A percentile compares a stretch with the other conserved stretches of the same genome.
Conservation (phyloP, 2,329 filamentous ascomycete genomes). For the Pezicula carpinea region DNA sequence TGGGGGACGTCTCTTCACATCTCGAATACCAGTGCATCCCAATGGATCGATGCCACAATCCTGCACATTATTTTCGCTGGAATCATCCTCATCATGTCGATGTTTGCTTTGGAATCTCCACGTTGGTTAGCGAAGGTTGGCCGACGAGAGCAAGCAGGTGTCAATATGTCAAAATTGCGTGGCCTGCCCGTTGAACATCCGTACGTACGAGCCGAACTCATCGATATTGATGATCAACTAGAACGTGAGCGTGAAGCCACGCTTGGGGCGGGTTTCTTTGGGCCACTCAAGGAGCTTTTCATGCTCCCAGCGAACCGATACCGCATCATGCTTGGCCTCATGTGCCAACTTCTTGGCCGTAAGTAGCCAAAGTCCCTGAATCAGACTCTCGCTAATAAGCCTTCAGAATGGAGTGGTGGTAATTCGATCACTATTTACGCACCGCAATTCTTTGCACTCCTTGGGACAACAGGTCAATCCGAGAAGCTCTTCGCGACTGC, state of each 20-base stretch:
- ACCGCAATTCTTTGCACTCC: slow-evolving; percentile 48
- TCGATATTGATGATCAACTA: slow-evolving; percentile 38
- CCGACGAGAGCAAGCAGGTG: slow-evolving; percentile 41
- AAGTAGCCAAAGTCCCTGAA: not conserved
- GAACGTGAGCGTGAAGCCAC: slow-evolving; percentile 44
- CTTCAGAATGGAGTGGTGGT: slow-evolving; percentile 65
- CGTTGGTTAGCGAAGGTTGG: slow-evolving; percentile 47
- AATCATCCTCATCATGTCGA: slow-evolving; percentile 33
- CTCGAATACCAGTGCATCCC: slow-evolving; percentile 33
- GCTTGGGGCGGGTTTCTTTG: slow-evolving; percentile 37
- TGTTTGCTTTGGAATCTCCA: slow-evolving; percentile 34
- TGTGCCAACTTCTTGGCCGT: slow-evolving; percentile 59
- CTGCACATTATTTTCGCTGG: slow-evolving; percentile 55
- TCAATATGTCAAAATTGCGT: slow-evolving; percentile 38
- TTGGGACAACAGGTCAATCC: slow-evolving; percentile 47
- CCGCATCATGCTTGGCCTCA: slow-evolving; percentile 59
- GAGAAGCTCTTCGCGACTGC: slow-evolving; percentile 53
- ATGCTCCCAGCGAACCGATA: slow-evolving; percentile 60
- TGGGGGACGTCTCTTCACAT: slow-evolving; percentile 29
- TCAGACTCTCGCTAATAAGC: not conserved
- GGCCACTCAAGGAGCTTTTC: slow-evolving; percentile 52
- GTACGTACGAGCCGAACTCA: slow-evolving; percentile 44
- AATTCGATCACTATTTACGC: slow-evolving; percentile 58
- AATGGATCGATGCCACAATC: slow-evolving; percentile 64
- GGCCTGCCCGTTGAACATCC: slow-evolving; percentile 36